Evolutionary conservation across 441 rosid genomes (phyloP).

Genomic region (Euphorbia celastroides): DNA sequence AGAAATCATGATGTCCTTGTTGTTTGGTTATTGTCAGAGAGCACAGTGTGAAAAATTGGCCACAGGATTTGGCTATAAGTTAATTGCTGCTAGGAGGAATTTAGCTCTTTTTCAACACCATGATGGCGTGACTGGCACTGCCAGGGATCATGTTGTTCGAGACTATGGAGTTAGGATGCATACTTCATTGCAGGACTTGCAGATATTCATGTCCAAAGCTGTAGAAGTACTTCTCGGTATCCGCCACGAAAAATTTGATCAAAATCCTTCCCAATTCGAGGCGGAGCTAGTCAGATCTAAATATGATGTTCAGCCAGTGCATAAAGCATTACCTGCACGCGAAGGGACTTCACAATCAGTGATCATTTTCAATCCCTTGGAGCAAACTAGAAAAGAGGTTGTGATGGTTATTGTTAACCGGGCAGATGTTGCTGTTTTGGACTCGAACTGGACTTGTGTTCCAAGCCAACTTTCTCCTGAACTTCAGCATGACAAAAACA

Average conservation of each 20-base stretch:
- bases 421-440: conserved; percentile 70
- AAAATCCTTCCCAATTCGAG: conserved; percentile 67
- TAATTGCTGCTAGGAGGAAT: conserved; percentile 94
- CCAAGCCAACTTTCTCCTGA: conserved; percentile 94
- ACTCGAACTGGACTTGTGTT: conserved; percentile 88
- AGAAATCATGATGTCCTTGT: conserved; percentile 81
- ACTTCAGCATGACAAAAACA: conserved; percentile 63
- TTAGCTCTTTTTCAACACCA: conserved; percentile 99
- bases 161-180: conserved; percentile 93
- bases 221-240: conserved; percentile 78
- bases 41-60: conserved; percentile 83
- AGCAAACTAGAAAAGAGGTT: conserved; percentile 81
- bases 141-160: conserved; percentile 87
- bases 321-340: conserved; percentile 53
- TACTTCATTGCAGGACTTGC: conserved; percentile 85
- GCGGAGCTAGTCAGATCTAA: conserved; percentile 73
- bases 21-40: conserved; percentile 86
- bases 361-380: conserved; percentile 73
- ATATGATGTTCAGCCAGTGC: conserved; percentile 79
- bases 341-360: conserved; percentile 80
- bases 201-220: conserved; percentile 93
- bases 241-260: conserved; percentile 78
- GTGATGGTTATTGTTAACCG: conserved; percentile 64
- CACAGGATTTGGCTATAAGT: conserved; percentile 65
- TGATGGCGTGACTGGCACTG: conserved; percentile 98